Evolutionary conservation across 1,284 basidiomycete genomes (phyloP), one percentile per base, ranked within the genome.

Genomic region (Malassezia nana): DNA sequence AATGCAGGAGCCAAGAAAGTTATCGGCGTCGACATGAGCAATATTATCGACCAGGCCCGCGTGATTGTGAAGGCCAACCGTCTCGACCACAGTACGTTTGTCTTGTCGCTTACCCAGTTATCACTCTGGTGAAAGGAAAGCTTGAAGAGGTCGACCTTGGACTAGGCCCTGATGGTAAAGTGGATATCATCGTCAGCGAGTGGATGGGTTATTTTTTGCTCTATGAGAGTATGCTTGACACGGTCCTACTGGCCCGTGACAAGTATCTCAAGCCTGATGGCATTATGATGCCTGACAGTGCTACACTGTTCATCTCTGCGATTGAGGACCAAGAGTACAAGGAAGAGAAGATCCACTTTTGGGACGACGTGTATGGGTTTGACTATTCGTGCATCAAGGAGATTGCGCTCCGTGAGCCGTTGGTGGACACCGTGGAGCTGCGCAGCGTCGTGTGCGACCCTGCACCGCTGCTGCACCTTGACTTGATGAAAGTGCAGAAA

Each of bases 321-420:
- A 96, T 99, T 70, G 94, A 99, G 77, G 94, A 99, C 76, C 86
- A 92, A 72, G 94, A 98, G 61, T 99, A 99, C 82, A 98, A 98
- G 77, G 91, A 98, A 66, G 92, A 98, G 77, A 99, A 99, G 78
- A 99, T 99, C 43, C 67, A 66, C 25, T 72, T 95, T 80, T 99
- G 94, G 94, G 91, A 96, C 75, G 92, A 96, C 69, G 94, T 99
- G 26, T 99, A 98, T 76, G 94, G 94, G 39, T 98, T 99, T 76
- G 90, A 99, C 78, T 99, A 90, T 78, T 94, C 89, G 42, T 96
- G 92, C 77, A 98, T 99, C 81, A 96, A 98, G 77, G 90, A 95
- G 74, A 95, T 98, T 71, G 94, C 94, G 4, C 79, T 99, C 50
- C 82, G 86, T 42, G 94, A 99, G 75, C 94, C 94, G 38, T 79